These are phyloP conservation scores for Pyrenochaeta sp. DNA, from an alignment of 2,329 filamentous ascomycete genomes.

Conservation along the genomic window DNA sequence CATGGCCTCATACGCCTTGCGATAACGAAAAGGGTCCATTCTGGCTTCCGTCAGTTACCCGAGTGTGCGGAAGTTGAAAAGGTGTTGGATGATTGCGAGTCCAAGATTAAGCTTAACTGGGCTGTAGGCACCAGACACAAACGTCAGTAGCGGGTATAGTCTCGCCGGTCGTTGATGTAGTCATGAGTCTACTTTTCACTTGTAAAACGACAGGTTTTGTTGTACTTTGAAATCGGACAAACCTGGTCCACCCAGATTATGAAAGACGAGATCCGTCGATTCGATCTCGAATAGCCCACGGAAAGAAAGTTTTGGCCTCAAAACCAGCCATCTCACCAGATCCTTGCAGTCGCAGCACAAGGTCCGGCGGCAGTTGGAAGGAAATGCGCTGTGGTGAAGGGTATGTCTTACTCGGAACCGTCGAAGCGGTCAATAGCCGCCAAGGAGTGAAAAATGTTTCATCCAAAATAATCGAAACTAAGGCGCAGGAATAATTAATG, in stretches of 20 bases:
- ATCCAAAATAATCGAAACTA: conserved; percentile 21
- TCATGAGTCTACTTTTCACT: conserved; percentile 13
- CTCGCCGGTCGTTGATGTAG: conserved; percentile 7
- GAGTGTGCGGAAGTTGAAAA: conserved; percentile 5
- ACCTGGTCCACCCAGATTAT: conserved; percentile 4
- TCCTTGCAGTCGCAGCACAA: conserved; percentile 12
- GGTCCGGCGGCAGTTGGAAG: conserved; percentile 19
- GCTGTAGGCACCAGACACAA: conserved; percentile 9
- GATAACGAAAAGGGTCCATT: conserved; percentile 49
- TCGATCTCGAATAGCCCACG: conserved; percentile 15
- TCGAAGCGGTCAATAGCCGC: conserved; percentile 30
- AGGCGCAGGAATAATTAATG: conserved; percentile 12
- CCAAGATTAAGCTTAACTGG: not conserved
- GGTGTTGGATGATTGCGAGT: not conserved
- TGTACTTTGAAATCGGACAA: too few species aligned
- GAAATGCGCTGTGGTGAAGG: conserved; percentile 21
- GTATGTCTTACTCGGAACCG: conserved; percentile 33
- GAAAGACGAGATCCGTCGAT: conserved; percentile 5
- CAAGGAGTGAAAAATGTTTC: conserved; percentile 16
- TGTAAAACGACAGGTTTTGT: conserved; percentile 5
- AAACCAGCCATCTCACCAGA: conserved; percentile 30
- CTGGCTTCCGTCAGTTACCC: conserved; percentile 27
- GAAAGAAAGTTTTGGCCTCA: conserved; percentile 14
- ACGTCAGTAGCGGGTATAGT: not conserved
- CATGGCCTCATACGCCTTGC: conserved; percentile 50